Conservation (phyloP, 148 eudicot genomes). For the Rhododendron ovatum region DNA sequence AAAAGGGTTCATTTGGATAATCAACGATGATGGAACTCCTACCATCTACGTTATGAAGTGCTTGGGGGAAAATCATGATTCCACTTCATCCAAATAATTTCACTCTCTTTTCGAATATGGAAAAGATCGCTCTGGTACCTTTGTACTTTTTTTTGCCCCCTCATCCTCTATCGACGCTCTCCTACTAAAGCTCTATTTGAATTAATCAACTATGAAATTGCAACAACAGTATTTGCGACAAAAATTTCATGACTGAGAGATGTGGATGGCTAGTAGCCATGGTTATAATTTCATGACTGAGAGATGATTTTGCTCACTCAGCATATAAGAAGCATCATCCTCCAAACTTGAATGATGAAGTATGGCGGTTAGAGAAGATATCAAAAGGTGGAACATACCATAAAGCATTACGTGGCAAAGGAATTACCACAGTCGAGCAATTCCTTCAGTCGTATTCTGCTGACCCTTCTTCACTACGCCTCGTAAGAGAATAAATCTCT, state of each 20-base stretch:
- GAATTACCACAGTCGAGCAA: constrained; percentile 52
- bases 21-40: no score
- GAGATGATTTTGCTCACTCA: no score
- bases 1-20: no score
- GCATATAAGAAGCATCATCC: constrained; percentile 29
- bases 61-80: no score
- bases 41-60: no score
- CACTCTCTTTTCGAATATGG: not conserved
- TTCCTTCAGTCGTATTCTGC: constrained; percentile 39
- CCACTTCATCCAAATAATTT: not conserved
- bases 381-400: constrained; percentile 60
- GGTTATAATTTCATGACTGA: no score
- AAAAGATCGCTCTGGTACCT: not conserved
- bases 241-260: not conserved
- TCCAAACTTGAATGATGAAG: constrained; percentile 64
- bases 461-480: constrained; percentile 31
- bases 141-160: not conserved
- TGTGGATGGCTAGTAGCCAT: not conserved
- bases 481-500: constrained; percentile 33
- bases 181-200: not conserved
- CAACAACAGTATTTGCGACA: not conserved
- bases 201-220: not conserved
- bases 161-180: not conserved
- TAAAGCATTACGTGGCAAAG: constrained; percentile 31
- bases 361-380: constrained; percentile 76